These are phyloP conservation scores for Chalciporus piperatus DNA, from an alignment of 768 basidiomycete genomes.

Conservation along the genomic window DNA sequence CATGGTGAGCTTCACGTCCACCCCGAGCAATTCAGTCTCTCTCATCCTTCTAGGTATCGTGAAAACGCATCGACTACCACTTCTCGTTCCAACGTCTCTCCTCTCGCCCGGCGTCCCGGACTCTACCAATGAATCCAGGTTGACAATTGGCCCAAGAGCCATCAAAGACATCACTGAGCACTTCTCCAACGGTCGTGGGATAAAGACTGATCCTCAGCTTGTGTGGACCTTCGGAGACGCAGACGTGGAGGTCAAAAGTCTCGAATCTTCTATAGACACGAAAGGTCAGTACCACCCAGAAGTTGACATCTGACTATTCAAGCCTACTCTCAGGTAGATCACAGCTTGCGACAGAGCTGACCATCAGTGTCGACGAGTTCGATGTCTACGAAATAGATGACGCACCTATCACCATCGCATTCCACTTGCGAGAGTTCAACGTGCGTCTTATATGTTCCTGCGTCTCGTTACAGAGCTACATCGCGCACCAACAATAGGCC, in stretches of 20 bases:
- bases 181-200: constrained; percentile 62
- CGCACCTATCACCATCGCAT: constrained; percentile 65
- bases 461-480: not conserved
- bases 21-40: constrained; percentile 8
- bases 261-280: constrained; percentile 61
- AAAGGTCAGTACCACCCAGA: constrained; percentile 44
- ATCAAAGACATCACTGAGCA: constrained; percentile 80
- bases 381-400: constrained; percentile 68
- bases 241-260: constrained; percentile 67
- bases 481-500: constrained; percentile 47
- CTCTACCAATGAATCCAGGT: constrained; percentile 52
- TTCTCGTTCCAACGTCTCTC: constrained; percentile 56
- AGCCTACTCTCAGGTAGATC: constrained; percentile 44
- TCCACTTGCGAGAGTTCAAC: constrained; percentile 83
- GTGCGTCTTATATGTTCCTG: constrained; percentile 36
- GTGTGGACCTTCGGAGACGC: constrained; percentile 74
- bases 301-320: not conserved
- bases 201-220: constrained; percentile 72
- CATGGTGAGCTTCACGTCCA: constrained; percentile 52
- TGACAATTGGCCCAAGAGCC: constrained; percentile 70
- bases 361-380: constrained; percentile 77
- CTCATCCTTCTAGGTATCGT: constrained; percentile 53
- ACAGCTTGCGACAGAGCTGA: constrained; percentile 72
- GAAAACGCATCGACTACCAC: constrained; percentile 74
- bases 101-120: constrained; percentile 68